Evolutionary conservation across 2,329 filamentous ascomycete species (phyloP), one percentile per base, ranked within the genome.

Genomic region (Paecilomyces dactylethromorphus): DNA sequence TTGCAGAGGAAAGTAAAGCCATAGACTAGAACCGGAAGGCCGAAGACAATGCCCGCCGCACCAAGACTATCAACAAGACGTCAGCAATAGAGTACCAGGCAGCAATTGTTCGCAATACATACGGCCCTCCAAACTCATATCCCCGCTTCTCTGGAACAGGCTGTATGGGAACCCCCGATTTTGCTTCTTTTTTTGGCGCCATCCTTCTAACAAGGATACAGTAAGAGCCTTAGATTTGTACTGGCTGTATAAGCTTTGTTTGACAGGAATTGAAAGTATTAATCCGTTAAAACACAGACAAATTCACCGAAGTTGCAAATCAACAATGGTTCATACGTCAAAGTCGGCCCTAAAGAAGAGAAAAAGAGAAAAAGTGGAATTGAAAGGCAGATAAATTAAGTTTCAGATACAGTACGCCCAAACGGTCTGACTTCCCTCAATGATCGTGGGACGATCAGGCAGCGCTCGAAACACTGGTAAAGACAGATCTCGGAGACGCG

Each of bases 1-100:
- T 97, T 97, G 82, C 93, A 97, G 68, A 88, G 80, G 71, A 97
- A 96, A 53, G 87, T 83, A 70, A 93, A 88, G 66, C 87, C 72
- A 76, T 94, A 96, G 66, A 91, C 84, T 63, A 92, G 82, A 50
- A 92, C 61, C 0, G 93, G 93, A 0, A 97, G 85, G 58, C 87
- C 87, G 67, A 95, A 88, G 7, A 89, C 89, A 69, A 97, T 90
- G 61, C 78, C 83, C 61, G 88, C 84, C 35, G 90, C 91, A 58
- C 92, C 92, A 50, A 87, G 80, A 57, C 92, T 95, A 64, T 55
- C 52, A 33, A 53, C 21, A 10, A 7, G 29, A 53, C 53, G 56
- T 65, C 56, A 68, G 63, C 55, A 39, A n/a, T 59, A 32, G 11
- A 52, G 32, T 33, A 31, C 53, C 21, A 24, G 32, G 53, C 18